A percentile compares a stretch with the other conserved stretches of the same genome.
phyloP scores from a whole-genome alignment of 345 rosid species.

The Ailanthus altissimus region DNA sequence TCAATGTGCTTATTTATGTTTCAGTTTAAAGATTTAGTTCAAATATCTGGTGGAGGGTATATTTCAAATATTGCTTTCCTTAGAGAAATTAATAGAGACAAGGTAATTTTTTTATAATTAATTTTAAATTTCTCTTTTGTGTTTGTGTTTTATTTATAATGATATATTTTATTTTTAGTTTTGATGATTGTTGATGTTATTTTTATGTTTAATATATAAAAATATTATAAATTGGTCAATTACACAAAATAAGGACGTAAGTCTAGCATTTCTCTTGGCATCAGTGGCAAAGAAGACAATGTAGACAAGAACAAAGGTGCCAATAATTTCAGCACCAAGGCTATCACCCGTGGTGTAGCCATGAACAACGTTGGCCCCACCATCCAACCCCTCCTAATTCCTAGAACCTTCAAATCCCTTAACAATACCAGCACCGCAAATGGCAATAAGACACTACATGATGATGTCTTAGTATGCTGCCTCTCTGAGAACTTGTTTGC shows the following conservation, averaged over 20 bases:
- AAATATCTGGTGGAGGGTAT: too few relatives aligned
- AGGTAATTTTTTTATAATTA: too few relatives aligned
- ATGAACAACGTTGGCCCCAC: slow-evolving; percentile 67
- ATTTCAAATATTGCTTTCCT: too few relatives aligned
- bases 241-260: slow-evolving; percentile 62
- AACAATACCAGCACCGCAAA: slow-evolving; percentile 75
- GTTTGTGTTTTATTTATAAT: too few relatives aligned
- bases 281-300: slow-evolving; percentile 80
- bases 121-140: too few relatives aligned
- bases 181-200: too few relatives aligned
- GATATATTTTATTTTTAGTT: too few relatives aligned
- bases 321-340: slow-evolving; percentile 72
- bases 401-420: slow-evolving; percentile 48
- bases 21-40: too few relatives aligned
- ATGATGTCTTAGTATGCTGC: slow-evolving; percentile 63
- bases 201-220: too few relatives aligned
- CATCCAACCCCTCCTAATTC: slow-evolving; percentile 32
- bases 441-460: slow-evolving; percentile 73
- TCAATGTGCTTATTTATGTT: too few relatives aligned
- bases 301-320: slow-evolving; percentile 71
- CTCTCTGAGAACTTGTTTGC: slow-evolving; percentile 72
- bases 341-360: slow-evolving; percentile 71
- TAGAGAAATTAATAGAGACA: too few relatives aligned
- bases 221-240: too few relatives aligned
- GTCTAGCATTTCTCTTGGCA: slow-evolving; percentile 78